Conservation (phyloP, 768 basidiomycete species). For the Leccinum uliginosum region DNA sequence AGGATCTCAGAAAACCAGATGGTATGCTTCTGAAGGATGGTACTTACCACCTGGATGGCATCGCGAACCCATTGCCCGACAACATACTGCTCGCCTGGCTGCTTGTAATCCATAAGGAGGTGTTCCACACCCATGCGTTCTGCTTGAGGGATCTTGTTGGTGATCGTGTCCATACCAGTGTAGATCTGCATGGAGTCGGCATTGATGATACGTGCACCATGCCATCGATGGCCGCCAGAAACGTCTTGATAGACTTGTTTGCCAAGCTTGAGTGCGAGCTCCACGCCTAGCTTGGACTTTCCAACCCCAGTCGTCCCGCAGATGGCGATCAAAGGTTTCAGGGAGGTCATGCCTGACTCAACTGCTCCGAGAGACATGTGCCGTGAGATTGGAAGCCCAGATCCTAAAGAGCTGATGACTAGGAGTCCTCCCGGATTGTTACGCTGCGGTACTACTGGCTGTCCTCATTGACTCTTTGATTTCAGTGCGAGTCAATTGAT, state of each 20-base stretch:
- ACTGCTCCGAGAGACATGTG: background rate
- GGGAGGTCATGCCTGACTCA: conserved; percentile 25
- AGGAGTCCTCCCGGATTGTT: background rate
- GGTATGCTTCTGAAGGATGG: background rate
- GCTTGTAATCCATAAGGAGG: conserved; percentile 83
- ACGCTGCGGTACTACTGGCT: background rate
- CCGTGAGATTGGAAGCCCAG: background rate
- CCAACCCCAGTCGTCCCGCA: conserved; percentile 96
- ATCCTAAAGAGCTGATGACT: background rate
- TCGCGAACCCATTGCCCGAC: conserved; percentile 88
- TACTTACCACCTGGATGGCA: conserved; percentile 67
- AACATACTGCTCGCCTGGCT: conserved; percentile 82
- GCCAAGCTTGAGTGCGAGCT: conserved; percentile 66
- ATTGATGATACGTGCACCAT: conserved; percentile 78
- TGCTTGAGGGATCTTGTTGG: conserved; percentile 80
- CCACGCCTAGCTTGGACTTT: conserved; percentile 88
- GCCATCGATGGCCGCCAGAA: conserved; percentile 37
- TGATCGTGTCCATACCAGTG: conserved; percentile 84
- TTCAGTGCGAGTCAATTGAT: background rate
- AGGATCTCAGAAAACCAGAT: background rate
- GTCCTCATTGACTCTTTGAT: background rate
- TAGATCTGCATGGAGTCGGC: conserved; percentile 99
- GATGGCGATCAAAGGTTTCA: conserved; percentile 72
- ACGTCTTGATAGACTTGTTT: conserved; percentile 20
- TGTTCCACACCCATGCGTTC: conserved; percentile 85